These are phyloP conservation scores for Fusarium transvaalense DNA, from an alignment of 2,329 filamentous ascomycete species.

Conservation along the genomic window DNA sequence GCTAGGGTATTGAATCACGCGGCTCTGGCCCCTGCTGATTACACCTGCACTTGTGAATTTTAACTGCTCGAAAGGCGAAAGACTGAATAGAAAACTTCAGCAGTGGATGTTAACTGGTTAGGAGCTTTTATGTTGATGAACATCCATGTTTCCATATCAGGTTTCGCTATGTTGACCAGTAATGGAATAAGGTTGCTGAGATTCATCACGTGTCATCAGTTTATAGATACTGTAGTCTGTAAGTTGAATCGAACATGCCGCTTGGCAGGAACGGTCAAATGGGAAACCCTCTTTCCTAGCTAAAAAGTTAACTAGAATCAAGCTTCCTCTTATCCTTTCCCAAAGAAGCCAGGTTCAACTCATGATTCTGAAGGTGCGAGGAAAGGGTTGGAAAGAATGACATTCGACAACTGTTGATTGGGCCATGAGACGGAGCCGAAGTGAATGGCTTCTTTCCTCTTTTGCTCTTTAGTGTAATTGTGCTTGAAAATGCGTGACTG, in stretches of 20 bases:
- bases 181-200: conserved; percentile 3
- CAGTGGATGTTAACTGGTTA: neutral
- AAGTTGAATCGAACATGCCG: neutral
- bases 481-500: conserved; percentile 15
- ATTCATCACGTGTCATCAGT: conserved; percentile 22
- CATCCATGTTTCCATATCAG: neutral
- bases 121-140: neutral
- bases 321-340: conserved; percentile 5
- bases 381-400: neutral
- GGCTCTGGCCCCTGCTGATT: conserved; percentile 16
- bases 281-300: conserved; percentile 9
- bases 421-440: neutral
- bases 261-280: conserved; percentile 22
- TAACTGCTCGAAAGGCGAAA: neutral
- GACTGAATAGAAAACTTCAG: neutral
- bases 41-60: neutral
- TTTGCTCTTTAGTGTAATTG: conserved; percentile 7
- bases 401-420: conserved; percentile 18
- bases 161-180: too few species aligned
- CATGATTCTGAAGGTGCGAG: neutral
- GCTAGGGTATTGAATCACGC: conserved; percentile 18
- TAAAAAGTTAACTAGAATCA: conserved; percentile 9
- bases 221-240: neutral
- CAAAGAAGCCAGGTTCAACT: conserved; percentile 16
- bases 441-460: conserved; percentile 12